A percentile compares a stretch with the other conserved stretches of the same genome.
Evolutionary conservation across 1,284 basidiomycete genomes (phyloP).

Genomic region (Ganoderma meredithae): DNA sequence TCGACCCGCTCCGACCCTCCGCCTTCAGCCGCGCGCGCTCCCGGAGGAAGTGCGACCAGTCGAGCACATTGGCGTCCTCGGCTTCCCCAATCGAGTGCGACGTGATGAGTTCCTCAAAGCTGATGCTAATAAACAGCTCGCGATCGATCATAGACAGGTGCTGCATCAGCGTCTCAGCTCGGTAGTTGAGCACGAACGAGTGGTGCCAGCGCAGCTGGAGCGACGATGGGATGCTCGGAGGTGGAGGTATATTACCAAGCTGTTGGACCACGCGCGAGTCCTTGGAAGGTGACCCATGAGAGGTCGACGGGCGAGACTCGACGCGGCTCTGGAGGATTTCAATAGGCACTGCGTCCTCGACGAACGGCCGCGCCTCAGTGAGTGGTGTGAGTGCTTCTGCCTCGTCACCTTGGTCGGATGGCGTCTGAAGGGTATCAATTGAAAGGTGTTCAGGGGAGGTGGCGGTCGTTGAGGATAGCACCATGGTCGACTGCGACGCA

Average conservation of each 20-base stretch:
- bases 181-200: constrained; percentile 70
- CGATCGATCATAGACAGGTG: constrained; percentile 90
- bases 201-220: constrained; percentile 48
- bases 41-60: constrained; percentile 86
- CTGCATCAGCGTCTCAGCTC: constrained; percentile 71
- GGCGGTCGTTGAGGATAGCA: constrained; percentile 11
- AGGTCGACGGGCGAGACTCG: constrained; percentile 47
- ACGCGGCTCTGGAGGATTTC: constrained; percentile 73
- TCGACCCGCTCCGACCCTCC: constrained; percentile 61
- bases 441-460: constrained; percentile 24
- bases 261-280: constrained; percentile 33
- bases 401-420: constrained; percentile 24
- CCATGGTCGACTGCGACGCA: constrained; percentile 1
- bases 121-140: constrained; percentile 84
- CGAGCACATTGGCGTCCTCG: constrained; percentile 74
- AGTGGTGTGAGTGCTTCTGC: constrained; percentile 42
- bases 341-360: constrained; percentile 68
- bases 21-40: constrained; percentile 76
- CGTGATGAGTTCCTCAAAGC: constrained; percentile 84
- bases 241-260: constrained; percentile 33
- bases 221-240: constrained; percentile 37
- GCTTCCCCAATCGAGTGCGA: constrained; percentile 67
- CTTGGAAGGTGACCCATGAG: constrained; percentile 38
- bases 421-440: constrained; percentile 23
- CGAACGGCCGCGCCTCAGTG: constrained; percentile 55